A percentile compares a stretch with the other conserved stretches of the same genome.
Conservation (phyloP, 1,139 yeast species). For the Scheffersomyces insectosa region DNA sequence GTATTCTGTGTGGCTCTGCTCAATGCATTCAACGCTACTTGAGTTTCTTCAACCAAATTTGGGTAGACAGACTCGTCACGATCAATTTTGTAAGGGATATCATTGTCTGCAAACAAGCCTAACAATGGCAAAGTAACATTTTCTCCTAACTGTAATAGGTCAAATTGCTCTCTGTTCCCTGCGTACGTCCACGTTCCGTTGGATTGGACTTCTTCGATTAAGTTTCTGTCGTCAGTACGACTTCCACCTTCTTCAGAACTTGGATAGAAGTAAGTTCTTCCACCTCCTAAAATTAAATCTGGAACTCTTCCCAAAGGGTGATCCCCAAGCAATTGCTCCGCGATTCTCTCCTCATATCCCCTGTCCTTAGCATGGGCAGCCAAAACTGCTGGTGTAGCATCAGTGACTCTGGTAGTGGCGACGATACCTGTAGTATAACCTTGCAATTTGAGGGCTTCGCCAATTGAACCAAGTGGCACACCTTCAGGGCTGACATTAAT, state of each 20-base stretch:
- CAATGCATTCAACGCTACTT: constrained; percentile 67
- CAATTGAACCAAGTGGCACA: constrained; percentile 74
- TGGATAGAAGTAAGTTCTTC: constrained; percentile 74
- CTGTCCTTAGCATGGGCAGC: constrained; percentile 74
- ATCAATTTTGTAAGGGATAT: constrained; percentile 82
- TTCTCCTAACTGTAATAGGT: constrained; percentile 50
- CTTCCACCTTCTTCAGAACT: constrained; percentile 50
- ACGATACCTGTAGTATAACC: constrained; percentile 84
- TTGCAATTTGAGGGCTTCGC: constrained; percentile 77
- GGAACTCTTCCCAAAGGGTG: constrained; percentile 75
- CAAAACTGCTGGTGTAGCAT: constrained; percentile 90
- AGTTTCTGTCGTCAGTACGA: constrained; percentile 63
- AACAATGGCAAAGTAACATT: constrained; percentile 70
- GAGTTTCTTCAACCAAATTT: constrained; percentile 70
- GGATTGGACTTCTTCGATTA: constrained; percentile 57
- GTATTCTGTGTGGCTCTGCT: constrained; percentile 63
- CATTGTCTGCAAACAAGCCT: constrained; percentile 67
- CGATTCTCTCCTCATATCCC: constrained; percentile 78
- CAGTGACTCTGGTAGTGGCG: constrained; percentile 79
- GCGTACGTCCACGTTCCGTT: constrained; percentile 67
- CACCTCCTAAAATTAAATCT: constrained; percentile 87
- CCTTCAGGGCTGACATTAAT: constrained; percentile 68
- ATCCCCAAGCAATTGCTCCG: constrained; percentile 79
- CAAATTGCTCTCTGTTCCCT: constrained; percentile 57
- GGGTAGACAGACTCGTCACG: constrained; percentile 61